These are phyloP conservation scores for Medicago arabica DNA, from an alignment of 306 rosid genomes.

Conservation along the genomic window DNA sequence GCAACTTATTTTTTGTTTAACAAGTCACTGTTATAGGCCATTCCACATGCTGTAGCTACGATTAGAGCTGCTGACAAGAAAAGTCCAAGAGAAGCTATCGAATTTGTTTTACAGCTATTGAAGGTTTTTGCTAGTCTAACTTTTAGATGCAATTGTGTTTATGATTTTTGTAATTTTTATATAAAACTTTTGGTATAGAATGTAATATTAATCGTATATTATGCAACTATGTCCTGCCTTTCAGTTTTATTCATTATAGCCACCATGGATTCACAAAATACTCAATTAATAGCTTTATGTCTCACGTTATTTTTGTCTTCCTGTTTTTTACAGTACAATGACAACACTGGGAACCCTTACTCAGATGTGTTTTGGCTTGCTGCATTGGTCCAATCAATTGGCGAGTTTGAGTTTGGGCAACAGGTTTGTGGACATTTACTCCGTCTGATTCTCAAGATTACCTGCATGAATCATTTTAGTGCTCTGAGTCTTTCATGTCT, in stretches of 20 bases:
- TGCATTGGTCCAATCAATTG: conserved; percentile 87
- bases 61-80: conserved; percentile 84
- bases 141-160: background rate
- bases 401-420: conserved; percentile 94
- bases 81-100: conserved; percentile 98
- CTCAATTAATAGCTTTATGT: conserved; percentile 19
- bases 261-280: background rate
- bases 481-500: background rate
- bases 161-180: background rate
- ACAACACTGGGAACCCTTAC: conserved; percentile 90
- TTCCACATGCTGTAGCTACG: conserved; percentile 94
- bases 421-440: conserved; percentile 65
- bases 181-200: background rate
- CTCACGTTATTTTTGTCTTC: conserved; percentile 37
- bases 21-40: conserved; percentile 66
- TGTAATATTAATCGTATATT: background rate
- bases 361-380: conserved; percentile 98
- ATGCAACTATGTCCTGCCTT: background rate
- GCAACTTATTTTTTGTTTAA: conserved; percentile 20
- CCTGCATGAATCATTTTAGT: conserved; percentile 18
- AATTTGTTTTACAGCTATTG: conserved; percentile 87
- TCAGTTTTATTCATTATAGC: background rate
- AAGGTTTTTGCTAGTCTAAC: conserved; percentile 60
- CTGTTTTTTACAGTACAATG: conserved; percentile 75
- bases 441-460: conserved; percentile 1